Evolutionary conservation across 2,329 filamentous ascomycete genomes (phyloP), one percentile per base, ranked within the genome.

Genomic region (Escovopsis weberi): DNA sequence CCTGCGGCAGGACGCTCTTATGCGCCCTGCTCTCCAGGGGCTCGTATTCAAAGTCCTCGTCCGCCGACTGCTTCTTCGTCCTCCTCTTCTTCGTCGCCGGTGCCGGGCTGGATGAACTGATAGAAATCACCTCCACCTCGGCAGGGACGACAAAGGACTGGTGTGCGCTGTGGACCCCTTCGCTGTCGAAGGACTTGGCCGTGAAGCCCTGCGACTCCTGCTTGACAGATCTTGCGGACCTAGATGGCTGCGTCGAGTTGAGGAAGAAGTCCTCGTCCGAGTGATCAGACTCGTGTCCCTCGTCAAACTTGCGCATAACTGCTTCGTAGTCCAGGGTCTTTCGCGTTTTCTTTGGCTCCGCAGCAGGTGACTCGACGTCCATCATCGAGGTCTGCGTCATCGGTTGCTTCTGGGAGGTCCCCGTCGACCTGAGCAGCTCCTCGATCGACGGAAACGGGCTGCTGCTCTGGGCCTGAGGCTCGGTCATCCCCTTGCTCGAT

Each of bases 251-350:
- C 10, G 57, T 59, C 11, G 55, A 53, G 26, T 58, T 57, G 37
- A 55, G 55, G n/a, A 63, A 61, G 5, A 62, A 45, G 4, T 43
- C 52, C 28, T 50, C 50, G 26, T 55, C 54, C 6, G 49, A 45
- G n/a, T 30, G 45, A 26, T 56, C 54, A 15, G 55, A 54, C 19
- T 55, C 42, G n/a, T 40, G 39, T n/a, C 45, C 49, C 12, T 57
- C 56, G 23, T 69, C 67, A 1, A 68, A 49, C 26, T 54, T 63
- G 26, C 59, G 59, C 61, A 69, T 69, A 10, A 58, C 62, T 42
- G 65, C 65, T 33, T 69, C 60, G 40, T 69, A 69, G 11, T 64
- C 65, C 3, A 50, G 32, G 41, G 68, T 59, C 6, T 43, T 50
- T 38, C 44, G 44, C 2, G 50, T 49, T 4, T 55, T 52, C 2